Base-by-base conservation (phyloP, 2,329 filamentous ascomycete species). In the Aureobasidium uvarum region DNA sequence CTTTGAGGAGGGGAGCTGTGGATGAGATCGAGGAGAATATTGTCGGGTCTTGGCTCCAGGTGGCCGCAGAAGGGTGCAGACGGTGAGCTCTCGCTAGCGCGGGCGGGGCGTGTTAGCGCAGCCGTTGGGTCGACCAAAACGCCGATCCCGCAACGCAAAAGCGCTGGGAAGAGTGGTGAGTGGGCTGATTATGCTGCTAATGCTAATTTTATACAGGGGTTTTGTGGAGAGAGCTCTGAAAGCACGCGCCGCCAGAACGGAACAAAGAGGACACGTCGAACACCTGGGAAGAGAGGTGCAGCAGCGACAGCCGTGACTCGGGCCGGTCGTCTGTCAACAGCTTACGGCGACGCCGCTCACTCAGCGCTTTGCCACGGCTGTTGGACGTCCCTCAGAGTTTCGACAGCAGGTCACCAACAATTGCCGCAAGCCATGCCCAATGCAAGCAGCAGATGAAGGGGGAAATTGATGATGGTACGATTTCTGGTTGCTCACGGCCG, bases 381-480 rank as follows among this genome's bases (percentile, higher is more conserved):
- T 28, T 48, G 56, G 31, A 46, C 20, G 5, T 13, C 1, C 2
- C 4, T 3, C 16, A 20, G 18, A 36, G 13, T 13, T 41, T 48
- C 41, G 43, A 60, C 18, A 48, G 8, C 16, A n/a, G 28, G 46
- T 25, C 43, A 59, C n/a, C 64, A 59, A 39, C 54, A 65, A 65
- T 60, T 36, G 3, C 54, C 46, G 54, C 64, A 65, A 58, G 54
- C 39, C 54, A 13, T 58, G 23, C 39, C 38, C 23, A 45, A 33
- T 59, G 5, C 54, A 51, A 25, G 45, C 33, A 62, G 31, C 54
- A 62, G 58, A 62, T 62, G 58, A 51, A 63, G 59, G 59, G 59
- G 59, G 46, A 63, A 63, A 63, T 63, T 63, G 43, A 55, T 64
- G 50, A 64, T 64, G 62, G 62, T 64, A 55, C 51, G 62, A 64